phyloP scores from a whole-genome alignment of 352 stramenopile genomes.

The Labyrinthula sp. region DNA sequence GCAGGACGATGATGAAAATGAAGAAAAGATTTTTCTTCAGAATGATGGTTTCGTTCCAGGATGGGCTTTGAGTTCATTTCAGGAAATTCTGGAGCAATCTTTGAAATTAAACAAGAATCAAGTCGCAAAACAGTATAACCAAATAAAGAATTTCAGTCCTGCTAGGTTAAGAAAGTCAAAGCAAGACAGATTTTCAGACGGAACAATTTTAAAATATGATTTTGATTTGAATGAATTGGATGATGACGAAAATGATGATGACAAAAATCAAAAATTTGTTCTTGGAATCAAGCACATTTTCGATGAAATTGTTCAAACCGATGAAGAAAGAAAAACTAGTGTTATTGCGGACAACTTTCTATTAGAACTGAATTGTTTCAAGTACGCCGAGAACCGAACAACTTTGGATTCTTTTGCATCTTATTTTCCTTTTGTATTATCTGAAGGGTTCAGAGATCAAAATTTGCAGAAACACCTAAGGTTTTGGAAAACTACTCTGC shows the following conservation, averaged over 20 bases:
- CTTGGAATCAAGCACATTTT: constrained; percentile 1
- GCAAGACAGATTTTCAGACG: constrained; percentile 7
- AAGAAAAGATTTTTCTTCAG: neutral
- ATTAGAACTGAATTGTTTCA: constrained; percentile 21
- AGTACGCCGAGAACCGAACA: constrained; percentile 25
- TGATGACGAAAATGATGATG: constrained; percentile 18
- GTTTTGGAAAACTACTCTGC: too few relatives aligned
- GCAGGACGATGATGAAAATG: constrained; percentile 41
- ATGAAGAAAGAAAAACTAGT: neutral
- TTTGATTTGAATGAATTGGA: constrained; percentile 8
- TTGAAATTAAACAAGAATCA: neutral
- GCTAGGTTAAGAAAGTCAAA: neutral
- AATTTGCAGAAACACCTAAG: too few relatives aligned
- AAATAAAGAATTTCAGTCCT: neutral
- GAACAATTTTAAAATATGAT: constrained; percentile 2
- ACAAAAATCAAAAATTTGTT: constrained; percentile 8
- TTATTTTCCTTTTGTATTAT: too few relatives aligned
- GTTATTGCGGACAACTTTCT: constrained; percentile 19
- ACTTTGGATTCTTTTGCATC: too few relatives aligned
- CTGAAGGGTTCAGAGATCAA: too few relatives aligned
- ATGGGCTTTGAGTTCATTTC: neutral
- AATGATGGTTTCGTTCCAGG: neutral
- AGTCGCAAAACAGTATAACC: neutral
- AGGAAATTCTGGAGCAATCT: neutral
- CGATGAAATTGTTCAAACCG: constrained; percentile 11